Percentiles rank a stretch among this genome's conserved stretches.
These are phyloP conservation scores for Fistulinella staudtii DNA, from an alignment of 1,284 basidiomycete genomes.

Conservation along the genomic window DNA sequence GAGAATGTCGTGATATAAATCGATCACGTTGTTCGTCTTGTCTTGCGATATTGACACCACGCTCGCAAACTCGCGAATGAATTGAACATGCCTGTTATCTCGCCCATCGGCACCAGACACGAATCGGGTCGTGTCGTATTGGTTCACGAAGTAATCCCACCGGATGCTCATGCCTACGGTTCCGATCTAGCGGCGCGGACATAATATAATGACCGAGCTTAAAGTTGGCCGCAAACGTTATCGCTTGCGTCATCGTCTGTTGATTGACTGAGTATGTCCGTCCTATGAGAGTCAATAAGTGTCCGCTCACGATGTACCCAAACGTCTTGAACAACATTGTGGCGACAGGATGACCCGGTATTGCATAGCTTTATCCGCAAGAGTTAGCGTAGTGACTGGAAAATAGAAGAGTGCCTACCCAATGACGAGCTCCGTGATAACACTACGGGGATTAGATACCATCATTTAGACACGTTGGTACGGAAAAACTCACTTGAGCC, in stretches of 20 bases:
- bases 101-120: slow-evolving; percentile 69
- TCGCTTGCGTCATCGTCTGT: slow-evolving; percentile 36
- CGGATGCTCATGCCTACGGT: slow-evolving; percentile 80
- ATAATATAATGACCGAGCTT: slow-evolving; percentile 54
- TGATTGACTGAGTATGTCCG: neutral
- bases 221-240: slow-evolving; percentile 42
- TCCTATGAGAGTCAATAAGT: neutral
- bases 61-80: slow-evolving; percentile 93
- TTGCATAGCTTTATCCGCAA: slow-evolving; percentile 21
- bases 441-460: slow-evolving; percentile 28
- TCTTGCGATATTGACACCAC: slow-evolving; percentile 90
- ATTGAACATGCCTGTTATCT: slow-evolving; percentile 88
- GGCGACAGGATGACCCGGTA: slow-evolving; percentile 40
- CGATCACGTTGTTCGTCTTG: slow-evolving; percentile 92
- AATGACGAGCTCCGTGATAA: slow-evolving; percentile 47
- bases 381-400: neutral
- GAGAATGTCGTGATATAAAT: slow-evolving; percentile 84
- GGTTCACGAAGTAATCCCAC: slow-evolving; percentile 96
- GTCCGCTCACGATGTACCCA: slow-evolving; percentile 37
- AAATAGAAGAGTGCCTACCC: slow-evolving; percentile 29
- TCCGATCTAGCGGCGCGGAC: slow-evolving; percentile 36
- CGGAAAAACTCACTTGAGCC: slow-evolving; percentile 32
- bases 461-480: slow-evolving; percentile 30
- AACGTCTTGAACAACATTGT: slow-evolving; percentile 42
- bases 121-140: slow-evolving; percentile 80